phyloP scores from a whole-genome alignment of 257 asterid species.

The Verbena officinalis region DNA sequence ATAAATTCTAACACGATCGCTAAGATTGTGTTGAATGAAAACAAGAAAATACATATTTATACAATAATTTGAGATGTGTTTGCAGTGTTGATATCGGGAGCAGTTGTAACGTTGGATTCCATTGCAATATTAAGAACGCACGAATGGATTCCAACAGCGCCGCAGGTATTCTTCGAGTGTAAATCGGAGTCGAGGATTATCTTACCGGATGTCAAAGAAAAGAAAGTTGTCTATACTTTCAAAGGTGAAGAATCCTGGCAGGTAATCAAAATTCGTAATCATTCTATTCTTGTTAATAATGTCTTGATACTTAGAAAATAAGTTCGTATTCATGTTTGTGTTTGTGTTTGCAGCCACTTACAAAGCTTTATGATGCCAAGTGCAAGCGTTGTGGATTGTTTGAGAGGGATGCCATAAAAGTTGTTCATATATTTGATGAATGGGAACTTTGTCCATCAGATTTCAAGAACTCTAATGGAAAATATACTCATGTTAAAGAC shows the following conservation, averaged over 20 bases:
- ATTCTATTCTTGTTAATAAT: too few species aligned
- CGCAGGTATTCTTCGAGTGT: constrained; percentile 60
- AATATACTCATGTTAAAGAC: constrained; percentile 44
- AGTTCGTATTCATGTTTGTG: too few species aligned
- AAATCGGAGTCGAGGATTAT: constrained; percentile 58
- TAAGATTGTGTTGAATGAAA: constrained; percentile 2
- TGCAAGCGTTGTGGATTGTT: constrained; percentile 89
- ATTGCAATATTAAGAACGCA: constrained; percentile 65
- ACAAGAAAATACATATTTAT: too few species aligned
- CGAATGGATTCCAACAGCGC: constrained; percentile 62
- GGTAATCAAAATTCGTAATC: constrained; percentile 39
- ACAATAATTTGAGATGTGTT: too few species aligned
- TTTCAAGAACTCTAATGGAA: constrained; percentile 60
- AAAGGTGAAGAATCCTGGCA: constrained; percentile 94
- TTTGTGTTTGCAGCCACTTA: constrained; percentile 62
- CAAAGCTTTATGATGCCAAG: constrained; percentile 52
- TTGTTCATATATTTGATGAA: constrained; percentile 68
- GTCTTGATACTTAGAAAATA: too few species aligned
- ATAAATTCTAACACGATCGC: background rate
- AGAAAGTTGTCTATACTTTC: constrained; percentile 54
- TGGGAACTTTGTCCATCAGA: constrained; percentile 89
- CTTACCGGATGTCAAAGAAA: constrained; percentile 74
- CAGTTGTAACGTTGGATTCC: constrained; percentile 66
- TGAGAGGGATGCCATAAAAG: constrained; percentile 60
- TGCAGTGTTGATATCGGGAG: constrained; percentile 51